Evolutionary conservation across 352 stramenopile species (phyloP), one percentile per base, ranked within the genome.

Genomic region (Phytophthora nicotianae): DNA sequence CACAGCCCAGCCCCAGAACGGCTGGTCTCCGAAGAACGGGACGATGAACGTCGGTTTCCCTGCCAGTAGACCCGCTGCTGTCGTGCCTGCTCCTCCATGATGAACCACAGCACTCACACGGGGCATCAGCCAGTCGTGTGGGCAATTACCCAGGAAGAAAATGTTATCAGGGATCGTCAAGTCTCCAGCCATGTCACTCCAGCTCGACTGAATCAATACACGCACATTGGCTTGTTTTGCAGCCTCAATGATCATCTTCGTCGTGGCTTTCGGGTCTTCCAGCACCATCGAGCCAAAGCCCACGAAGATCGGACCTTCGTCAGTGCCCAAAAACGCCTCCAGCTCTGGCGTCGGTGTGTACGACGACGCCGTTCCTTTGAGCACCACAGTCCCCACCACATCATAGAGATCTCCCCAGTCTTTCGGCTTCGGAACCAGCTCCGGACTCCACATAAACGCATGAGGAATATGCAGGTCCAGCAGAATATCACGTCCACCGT

Each of bases 1-100:
- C 0, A 97, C 84, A 2, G 93, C 90, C 41, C 91, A 81, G 5
- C 90, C 91, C 94, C 94, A 98, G 65, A 98, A 98, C 14, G 78
- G 86, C 67, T 98, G 94, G 66, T 98, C 94, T 8, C 89, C 91
- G 66, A 98, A 98, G 55, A 98, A 98, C 7, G 94, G 94, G 57
- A 93, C 92, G 20, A 98, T 88, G 58, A 98, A 91, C 4, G 90
- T 98, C 8, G 94, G 93, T 43, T 98, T 92, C 2, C 90, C 91
- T 21, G 86, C 86, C 17, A 94, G 32, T 10, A 98, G 63, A 27
- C 91, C 94, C 1, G 91, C 89, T 11, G 91, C 91, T 11, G 90
- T 96, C 29, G 94, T 98, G 20, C 92, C 93, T 49, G 93, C 93
- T 20, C 81, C 81, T 13, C 81, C 75, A 55, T 89, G 79, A 27